These are phyloP conservation scores for Aegilops bicornis DNA, from an alignment of 176 grass and related monocot genomes.

Conservation along the genomic window DNA sequence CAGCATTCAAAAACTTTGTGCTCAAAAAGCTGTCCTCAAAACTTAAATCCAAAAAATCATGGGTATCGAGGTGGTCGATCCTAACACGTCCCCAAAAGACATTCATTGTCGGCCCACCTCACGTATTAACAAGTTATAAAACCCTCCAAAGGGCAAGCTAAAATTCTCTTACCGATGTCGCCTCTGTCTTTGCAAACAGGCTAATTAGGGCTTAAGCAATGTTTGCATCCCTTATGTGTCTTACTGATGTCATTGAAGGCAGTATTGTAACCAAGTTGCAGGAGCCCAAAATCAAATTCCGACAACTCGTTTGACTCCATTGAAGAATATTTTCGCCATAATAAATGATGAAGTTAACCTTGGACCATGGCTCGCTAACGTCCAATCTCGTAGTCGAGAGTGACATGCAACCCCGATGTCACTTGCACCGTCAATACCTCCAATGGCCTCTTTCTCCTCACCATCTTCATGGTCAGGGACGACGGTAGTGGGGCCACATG, in stretches of 20 bases:
- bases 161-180: not conserved
- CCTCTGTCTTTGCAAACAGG: not conserved
- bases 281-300: not conserved
- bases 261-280: not conserved
- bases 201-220: not conserved
- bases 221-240: not conserved
- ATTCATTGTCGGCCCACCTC: not conserved
- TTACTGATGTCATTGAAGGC: not conserved
- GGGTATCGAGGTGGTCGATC: no score
- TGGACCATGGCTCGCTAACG: not conserved
- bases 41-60: no score
- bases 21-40: no score
- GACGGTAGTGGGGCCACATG: no score
- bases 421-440: no score
- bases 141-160: not conserved
- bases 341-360: not conserved
- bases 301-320: not conserved
- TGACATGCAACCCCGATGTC: not conserved
- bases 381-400: not conserved
- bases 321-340: not conserved
- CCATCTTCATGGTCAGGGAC: no score
- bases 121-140: not conserved
- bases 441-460: no score
- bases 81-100: no score
- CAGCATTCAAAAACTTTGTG: no score